These are phyloP conservation scores for Candida tammaniensis DNA, from an alignment of 805 yeast genomes.

Conservation along the genomic window DNA sequence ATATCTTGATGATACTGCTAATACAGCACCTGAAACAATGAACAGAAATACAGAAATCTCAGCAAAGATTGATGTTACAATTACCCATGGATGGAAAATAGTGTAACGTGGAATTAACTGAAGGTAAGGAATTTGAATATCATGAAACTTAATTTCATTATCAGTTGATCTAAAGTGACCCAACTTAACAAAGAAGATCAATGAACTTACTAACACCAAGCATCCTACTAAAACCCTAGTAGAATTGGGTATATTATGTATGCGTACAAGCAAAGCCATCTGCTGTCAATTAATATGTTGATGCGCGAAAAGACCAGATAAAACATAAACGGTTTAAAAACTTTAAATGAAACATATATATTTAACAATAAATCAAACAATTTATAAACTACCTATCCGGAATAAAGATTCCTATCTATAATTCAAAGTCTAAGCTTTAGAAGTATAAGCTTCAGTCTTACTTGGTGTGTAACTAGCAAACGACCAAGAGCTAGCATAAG, in stretches of 20 bases:
- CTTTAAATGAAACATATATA: too few relatives aligned
- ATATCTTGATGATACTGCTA: conserved; percentile 43
- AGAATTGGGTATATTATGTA: conserved; percentile 40
- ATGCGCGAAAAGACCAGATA: not conserved
- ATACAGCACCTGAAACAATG: conserved; percentile 32
- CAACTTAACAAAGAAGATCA: conserved; percentile 13
- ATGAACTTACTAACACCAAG: conserved; percentile 35
- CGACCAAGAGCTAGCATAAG: conserved; percentile 42
- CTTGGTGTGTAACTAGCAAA: conserved; percentile 44
- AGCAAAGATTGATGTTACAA: conserved; percentile 61
- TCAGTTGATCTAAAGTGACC: conserved; percentile 15
- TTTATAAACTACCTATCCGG: conserved; percentile 6
- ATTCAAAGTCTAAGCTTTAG: conserved; percentile 46
- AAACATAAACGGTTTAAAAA: too few relatives aligned
- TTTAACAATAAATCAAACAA: conserved; percentile 9
- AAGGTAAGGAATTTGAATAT: conserved; percentile 51
- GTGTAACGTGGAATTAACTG: conserved; percentile 64
- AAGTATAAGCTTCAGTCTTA: conserved; percentile 52
- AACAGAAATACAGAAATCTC: conserved; percentile 52
- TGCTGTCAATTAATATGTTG: not conserved
- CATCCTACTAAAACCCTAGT: conserved; percentile 43
- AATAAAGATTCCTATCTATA: too few relatives aligned
- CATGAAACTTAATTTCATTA: conserved; percentile 23
- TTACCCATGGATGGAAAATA: conserved; percentile 60
- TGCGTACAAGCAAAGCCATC: conserved; percentile 9